A percentile compares a stretch with the other conserved stretches of the same genome.
Conservation (phyloP, 1,139 yeast genomes). For the Nakaseomyces nivariensis region DNA sequence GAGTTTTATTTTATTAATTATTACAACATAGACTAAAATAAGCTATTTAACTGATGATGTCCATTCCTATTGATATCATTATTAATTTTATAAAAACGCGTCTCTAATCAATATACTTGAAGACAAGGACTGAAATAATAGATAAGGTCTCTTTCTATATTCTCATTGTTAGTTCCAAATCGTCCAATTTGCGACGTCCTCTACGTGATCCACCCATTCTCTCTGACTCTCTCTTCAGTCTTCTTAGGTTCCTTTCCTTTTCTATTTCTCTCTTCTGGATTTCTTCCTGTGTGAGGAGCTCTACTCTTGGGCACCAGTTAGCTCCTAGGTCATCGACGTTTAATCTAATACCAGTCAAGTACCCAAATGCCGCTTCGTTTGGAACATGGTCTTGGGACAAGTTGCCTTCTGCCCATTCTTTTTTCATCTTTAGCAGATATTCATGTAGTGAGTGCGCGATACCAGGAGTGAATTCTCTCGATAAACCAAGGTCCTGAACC, state of each 20-base stretch:
- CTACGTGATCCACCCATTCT: slow-evolving; percentile 34
- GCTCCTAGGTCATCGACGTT: slow-evolving; percentile 55
- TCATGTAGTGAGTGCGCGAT: slow-evolving; percentile 85
- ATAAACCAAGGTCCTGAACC: slow-evolving; percentile 74
- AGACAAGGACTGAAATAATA: too few species aligned
- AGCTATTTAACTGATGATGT: neutral
- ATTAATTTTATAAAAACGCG: too few species aligned
- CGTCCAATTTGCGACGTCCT: slow-evolving; percentile 48
- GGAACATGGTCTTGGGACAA: slow-evolving; percentile 44
- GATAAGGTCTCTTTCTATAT: neutral
- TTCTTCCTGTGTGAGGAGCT: slow-evolving; percentile 80
- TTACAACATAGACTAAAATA: neutral
- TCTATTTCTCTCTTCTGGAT: slow-evolving; percentile 93
- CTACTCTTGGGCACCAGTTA: slow-evolving; percentile 86
- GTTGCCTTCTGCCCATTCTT: slow-evolving; percentile 78
- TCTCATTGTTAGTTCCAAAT: slow-evolving; percentile 32
- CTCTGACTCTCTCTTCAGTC: slow-evolving; percentile 81
- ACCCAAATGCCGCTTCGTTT: slow-evolving; percentile 50
- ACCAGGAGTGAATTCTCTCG: slow-evolving; percentile 82
- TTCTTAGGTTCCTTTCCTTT: slow-evolving; percentile 81
- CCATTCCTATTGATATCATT: neutral
- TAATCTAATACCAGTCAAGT: slow-evolving; percentile 54
- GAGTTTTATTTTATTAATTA: neutral
- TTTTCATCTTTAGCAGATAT: slow-evolving; percentile 60
- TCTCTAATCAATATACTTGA: too few species aligned